phyloP scores from a whole-genome alignment of 164 flowering plant species.

The Magnolia officinalis region DNA sequence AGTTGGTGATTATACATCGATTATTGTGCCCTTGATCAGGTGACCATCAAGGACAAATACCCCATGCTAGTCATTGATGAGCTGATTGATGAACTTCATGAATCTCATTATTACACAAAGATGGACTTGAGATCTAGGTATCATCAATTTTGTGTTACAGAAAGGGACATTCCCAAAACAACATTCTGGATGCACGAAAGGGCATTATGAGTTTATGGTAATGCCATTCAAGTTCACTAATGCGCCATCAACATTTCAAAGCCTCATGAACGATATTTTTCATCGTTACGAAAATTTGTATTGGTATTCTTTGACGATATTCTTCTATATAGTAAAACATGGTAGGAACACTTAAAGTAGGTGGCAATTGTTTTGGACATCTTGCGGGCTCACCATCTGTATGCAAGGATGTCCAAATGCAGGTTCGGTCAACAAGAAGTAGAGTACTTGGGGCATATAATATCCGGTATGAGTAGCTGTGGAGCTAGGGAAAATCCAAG shows the following conservation, averaged over 20 bases:
- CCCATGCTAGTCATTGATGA: not conserved
- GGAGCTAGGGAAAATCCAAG: not conserved
- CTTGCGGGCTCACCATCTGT: not conserved
- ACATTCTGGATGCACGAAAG: not conserved
- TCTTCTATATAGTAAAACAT: not conserved
- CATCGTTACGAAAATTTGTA: not conserved
- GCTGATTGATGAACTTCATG: not conserved
- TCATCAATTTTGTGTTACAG: not conserved
- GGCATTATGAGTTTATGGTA: not conserved
- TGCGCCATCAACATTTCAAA: not conserved
- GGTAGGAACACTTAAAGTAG: not conserved
- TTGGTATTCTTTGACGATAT: not conserved
- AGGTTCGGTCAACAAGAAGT: not conserved
- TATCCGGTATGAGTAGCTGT: not conserved
- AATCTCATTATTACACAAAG: not conserved
- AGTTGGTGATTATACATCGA: not conserved
- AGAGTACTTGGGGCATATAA: not conserved
- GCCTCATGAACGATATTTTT: not conserved
- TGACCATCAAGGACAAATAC: not conserved
- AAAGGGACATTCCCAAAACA: not conserved
- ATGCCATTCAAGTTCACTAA: slow-evolving; percentile 1
- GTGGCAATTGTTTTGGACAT: not conserved
- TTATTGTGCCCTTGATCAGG: not conserved
- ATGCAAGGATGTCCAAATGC: not conserved
- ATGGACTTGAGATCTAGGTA: not conserved